Base-by-base conservation (phyloP, 495 filamentous ascomycete genomes). In the Penicillium pulvis region DNA sequence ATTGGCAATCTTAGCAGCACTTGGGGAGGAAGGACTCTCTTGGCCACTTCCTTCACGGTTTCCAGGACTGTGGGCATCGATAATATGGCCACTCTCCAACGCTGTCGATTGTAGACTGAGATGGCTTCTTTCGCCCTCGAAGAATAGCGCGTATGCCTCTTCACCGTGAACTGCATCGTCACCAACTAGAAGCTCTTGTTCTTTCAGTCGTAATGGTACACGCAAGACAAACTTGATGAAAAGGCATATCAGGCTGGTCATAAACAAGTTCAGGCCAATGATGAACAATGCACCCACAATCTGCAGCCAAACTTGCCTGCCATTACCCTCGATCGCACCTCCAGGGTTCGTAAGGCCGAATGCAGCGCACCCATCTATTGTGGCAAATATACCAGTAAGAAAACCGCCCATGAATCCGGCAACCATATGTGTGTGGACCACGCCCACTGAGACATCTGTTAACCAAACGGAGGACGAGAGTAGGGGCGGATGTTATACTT, bases 141-240 rank as follows among this genome's bases (percentile, higher is more conserved):
- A 46, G 19, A 46, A 46, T 4, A 46, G 12, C 10, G 43, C 43
- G 23, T 46, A 46, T 3, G 43, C 43, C 23, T 46, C 43, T 23
- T 46, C 43, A 24, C 43, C 43, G 14, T 46, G 43, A 7, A 46
- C 12, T 20, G 43, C 43, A 46, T 46, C 43, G 23, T 46, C 43
- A 14, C 43, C 43, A 9, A 46, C 43, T 8, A 46, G 19, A 6
- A 46, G 19, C 10, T 46, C 19, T 24, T 46, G 19, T 6, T 46
- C 43, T 1, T 0, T 46, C 19, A 46, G 23, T 12, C 43, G 43
- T 7, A 46, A 24, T 5, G 50, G 78, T 16, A 85, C 72, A 42
- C 81, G 78, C 16, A 75, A 59, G 8, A 83, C 81, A 64, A 79
- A 77, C 60, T 83, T 81, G 67, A 84, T 84, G 62, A 83, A 83